Evolutionary conservation across 2,329 filamentous ascomycete species (phyloP).

Genomic region (Pseudohalonectria lignicola): DNA sequence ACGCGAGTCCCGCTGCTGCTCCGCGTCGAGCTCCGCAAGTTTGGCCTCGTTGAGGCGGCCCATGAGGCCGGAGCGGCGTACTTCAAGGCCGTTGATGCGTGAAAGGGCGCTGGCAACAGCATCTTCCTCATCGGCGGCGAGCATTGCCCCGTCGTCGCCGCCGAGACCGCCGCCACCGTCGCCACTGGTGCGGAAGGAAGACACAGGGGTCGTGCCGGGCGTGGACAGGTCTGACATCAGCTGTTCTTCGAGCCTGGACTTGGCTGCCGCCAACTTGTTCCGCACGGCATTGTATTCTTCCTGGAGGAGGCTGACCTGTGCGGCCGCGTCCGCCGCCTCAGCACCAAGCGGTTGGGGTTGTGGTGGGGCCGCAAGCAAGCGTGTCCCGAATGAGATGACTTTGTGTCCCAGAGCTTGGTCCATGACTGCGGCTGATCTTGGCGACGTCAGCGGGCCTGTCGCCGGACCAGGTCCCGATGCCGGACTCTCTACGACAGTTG

Average conservation of each 20-base stretch:
- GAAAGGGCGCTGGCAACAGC: slow-evolving; percentile 2
- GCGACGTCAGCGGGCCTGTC: not conserved
- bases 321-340: not conserved
- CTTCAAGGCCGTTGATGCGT: slow-evolving; percentile 1
- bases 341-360: not conserved
- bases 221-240: not conserved
- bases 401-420: too few species aligned
- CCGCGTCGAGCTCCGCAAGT: not conserved
- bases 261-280: not conserved
- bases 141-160: not conserved
- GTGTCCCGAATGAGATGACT: not conserved
- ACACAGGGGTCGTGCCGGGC: not conserved
- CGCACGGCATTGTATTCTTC: slow-evolving; percentile 1
- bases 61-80: not conserved
- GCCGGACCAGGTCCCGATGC: not conserved
- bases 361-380: not conserved
- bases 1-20: not conserved
- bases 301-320: not conserved
- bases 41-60: not conserved
- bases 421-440: too few species aligned
- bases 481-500: not conserved
- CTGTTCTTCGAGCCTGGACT: not conserved
- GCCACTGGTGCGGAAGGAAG: too few species aligned
- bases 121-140: slow-evolving; percentile 2
- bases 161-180: not conserved